phyloP scores from a whole-genome alignment of 140 eudicot genomes.

The Bidens hawaiensis region DNA sequence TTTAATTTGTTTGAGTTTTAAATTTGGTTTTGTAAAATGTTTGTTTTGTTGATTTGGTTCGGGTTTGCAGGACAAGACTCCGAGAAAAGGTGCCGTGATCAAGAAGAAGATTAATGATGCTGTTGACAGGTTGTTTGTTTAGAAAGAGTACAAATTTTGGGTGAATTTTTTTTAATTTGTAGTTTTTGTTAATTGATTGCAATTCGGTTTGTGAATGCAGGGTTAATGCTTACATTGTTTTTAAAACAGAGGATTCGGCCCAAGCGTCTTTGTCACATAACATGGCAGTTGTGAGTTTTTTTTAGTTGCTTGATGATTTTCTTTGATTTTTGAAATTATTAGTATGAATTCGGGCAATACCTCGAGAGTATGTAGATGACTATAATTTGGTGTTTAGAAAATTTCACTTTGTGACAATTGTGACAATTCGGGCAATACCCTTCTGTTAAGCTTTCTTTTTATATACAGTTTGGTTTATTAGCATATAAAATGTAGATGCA shows the following conservation, averaged over 20 bases:
- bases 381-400: background rate
- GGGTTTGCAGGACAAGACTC: constrained; percentile 57
- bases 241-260: constrained; percentile 70
- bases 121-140: constrained; percentile 76
- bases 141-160: background rate
- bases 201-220: constrained; percentile 41
- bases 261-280: constrained; percentile 86
- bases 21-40: constrained; percentile 1
- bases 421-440: no score
- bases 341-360: background rate
- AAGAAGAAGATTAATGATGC: constrained; percentile 71
- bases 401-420: background rate
- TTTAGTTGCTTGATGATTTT: background rate
- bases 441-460: no score
- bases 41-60: constrained; percentile 8
- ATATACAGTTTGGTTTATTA: background rate
- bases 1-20: background rate
- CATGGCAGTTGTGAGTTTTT: constrained; percentile 80
- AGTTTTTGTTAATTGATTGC: background rate
- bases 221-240: constrained; percentile 87
- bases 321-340: background rate
- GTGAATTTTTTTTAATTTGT: background rate
- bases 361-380: background rate
- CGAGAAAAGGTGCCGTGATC: constrained; percentile 77
- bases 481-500: background rate